A percentile compares a stretch with the other conserved stretches of the same genome.
These are phyloP conservation scores for Ophiostoma angusticollis DNA, from an alignment of 2,329 filamentous ascomycete species.

Conservation along the genomic window DNA sequence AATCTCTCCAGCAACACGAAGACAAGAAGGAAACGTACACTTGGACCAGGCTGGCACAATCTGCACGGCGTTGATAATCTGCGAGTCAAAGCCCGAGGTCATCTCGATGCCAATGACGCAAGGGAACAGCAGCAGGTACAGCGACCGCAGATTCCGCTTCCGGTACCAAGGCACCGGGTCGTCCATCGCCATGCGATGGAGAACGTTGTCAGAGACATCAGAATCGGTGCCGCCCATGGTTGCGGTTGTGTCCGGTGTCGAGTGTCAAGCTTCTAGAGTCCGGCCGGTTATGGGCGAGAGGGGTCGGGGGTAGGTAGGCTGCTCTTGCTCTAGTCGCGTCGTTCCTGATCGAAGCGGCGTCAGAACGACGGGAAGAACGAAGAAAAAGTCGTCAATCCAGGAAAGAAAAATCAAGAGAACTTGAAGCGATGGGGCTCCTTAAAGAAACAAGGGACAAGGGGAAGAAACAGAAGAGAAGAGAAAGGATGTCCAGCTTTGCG, in stretches of 20 bases:
- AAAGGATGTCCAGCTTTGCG: neutral
- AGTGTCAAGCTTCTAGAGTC: neutral
- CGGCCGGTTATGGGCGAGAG: no score
- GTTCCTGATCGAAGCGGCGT: no score
- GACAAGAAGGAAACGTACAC: no score
- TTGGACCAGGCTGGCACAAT: constrained; percentile 23
- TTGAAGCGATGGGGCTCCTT: neutral
- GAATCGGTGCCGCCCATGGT: constrained; percentile 4
- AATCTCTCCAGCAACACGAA: no score
- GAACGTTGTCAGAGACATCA: constrained; percentile 15
- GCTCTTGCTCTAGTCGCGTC: neutral
- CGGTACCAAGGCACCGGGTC: constrained; percentile 37
- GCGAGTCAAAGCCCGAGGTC: constrained; percentile 42
- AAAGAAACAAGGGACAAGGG: neutral
- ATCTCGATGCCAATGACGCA: constrained; percentile 48
- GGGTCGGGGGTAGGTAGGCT: neutral
- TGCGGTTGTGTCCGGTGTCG: constrained; percentile 1
- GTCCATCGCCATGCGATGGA: constrained; percentile 29
- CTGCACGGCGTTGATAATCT: constrained; percentile 28
- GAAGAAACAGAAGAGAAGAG: neutral
- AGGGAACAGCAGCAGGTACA: constrained; percentile 44
- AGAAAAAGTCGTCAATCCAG: neutral
- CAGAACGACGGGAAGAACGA: neutral
- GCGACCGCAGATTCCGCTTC: constrained; percentile 39
- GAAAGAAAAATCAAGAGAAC: neutral